Conservation (phyloP, 108 stramenopile genomes). For the Skeletonema costatum region DNA sequence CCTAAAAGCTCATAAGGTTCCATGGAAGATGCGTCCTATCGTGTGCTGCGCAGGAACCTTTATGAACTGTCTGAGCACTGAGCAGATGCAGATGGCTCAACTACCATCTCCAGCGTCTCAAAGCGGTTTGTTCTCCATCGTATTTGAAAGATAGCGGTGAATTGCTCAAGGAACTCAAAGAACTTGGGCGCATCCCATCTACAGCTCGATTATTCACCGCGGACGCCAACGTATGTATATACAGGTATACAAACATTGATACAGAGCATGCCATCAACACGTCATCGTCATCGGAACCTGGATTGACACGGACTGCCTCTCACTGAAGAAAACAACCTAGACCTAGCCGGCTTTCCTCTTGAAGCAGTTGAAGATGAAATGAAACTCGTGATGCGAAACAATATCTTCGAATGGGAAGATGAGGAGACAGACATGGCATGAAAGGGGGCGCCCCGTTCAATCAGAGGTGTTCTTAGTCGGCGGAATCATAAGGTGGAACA, state of each 20-base stretch:
- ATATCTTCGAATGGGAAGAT: conserved; percentile 32
- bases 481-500: too few species aligned
- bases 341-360: neutral
- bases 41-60: conserved; percentile 12
- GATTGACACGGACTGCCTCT: conserved; percentile 9
- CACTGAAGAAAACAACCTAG: neutral
- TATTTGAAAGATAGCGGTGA: neutral
- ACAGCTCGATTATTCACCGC: conserved; percentile 39
- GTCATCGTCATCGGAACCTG: conserved; percentile 21
- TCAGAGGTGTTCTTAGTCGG: too few species aligned
- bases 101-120: neutral
- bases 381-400: conserved; percentile 32
- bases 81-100: conserved; percentile 10
- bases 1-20: conserved; percentile 14
- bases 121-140: neutral
- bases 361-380: conserved; percentile 18
- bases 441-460: too few species aligned
- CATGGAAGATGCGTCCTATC: conserved; percentile 14
- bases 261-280: conserved; percentile 22
- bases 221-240: conserved; percentile 40
- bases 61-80: conserved; percentile 10
- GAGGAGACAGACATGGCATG: too few species aligned
- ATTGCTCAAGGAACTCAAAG: neutral
- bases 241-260: conserved; percentile 42
- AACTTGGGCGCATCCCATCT: conserved; percentile 7